Conservation (phyloP, 352 stramenopile genomes). For the Globisporangium nunn region DNA sequence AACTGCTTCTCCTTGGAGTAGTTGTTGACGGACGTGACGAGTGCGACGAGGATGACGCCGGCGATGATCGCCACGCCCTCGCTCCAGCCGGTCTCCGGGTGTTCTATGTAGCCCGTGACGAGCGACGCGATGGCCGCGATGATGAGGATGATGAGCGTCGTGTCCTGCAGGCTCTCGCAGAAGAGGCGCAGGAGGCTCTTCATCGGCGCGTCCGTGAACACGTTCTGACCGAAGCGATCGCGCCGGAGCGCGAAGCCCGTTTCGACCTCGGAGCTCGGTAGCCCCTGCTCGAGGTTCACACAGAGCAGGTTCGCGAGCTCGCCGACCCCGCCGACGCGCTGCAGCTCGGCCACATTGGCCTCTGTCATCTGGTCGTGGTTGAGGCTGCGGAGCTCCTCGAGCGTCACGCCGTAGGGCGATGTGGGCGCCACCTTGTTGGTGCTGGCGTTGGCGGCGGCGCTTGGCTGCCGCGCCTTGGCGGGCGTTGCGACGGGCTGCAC, state of each 20-base stretch:
- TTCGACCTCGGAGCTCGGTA: slow-evolving; percentile 55
- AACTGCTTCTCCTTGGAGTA: slow-evolving; percentile 95
- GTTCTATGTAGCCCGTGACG: slow-evolving; percentile 71
- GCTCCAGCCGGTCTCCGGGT: slow-evolving; percentile 86
- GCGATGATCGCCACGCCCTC: slow-evolving; percentile 93
- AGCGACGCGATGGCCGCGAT: slow-evolving; percentile 82
- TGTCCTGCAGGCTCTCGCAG: slow-evolving; percentile 85
- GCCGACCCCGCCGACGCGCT: slow-evolving; percentile 46
- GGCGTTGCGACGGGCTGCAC: slow-evolving; percentile 24
- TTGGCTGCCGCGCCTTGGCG: slow-evolving; percentile 21
- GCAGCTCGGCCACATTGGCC: slow-evolving; percentile 52
- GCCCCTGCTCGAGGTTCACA: slow-evolving; percentile 59
- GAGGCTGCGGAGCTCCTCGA: slow-evolving; percentile 54
- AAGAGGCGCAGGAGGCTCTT: slow-evolving; percentile 79
- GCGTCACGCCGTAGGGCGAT: slow-evolving; percentile 64
- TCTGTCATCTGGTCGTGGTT: slow-evolving; percentile 83
- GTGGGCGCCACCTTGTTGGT: slow-evolving; percentile 62
- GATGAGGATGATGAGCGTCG: slow-evolving; percentile 87
- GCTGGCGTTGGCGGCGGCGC: slow-evolving; percentile 12
- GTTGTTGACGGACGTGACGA: slow-evolving; percentile 94
- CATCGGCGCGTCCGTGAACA: slow-evolving; percentile 72
- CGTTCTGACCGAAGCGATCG: slow-evolving; percentile 53
- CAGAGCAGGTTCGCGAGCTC: slow-evolving; percentile 54
- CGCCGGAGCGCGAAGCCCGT: slow-evolving; percentile 40
- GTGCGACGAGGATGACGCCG: slow-evolving; percentile 90